phyloP scores from a whole-genome alignment of 495 filamentous ascomycete genomes.

The Penicillium fimorum region DNA sequence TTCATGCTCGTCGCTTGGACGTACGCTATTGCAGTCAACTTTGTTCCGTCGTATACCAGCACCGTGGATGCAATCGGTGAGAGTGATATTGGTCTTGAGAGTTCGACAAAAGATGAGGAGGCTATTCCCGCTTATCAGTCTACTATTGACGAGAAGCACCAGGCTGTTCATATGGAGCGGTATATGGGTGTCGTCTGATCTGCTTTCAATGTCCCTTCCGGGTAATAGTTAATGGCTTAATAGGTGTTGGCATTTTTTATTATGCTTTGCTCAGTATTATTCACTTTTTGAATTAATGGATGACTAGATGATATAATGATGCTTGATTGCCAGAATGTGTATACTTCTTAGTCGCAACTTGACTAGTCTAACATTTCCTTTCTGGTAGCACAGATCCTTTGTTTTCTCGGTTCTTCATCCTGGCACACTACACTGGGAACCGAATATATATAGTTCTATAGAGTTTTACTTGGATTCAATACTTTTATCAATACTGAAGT shows the following conservation, averaged over 20 bases:
- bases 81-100: conserved; percentile 50
- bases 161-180: conserved; percentile 13
- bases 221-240: conserved; percentile 3
- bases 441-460: too few relatives aligned
- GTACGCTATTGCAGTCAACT: conserved; percentile 63
- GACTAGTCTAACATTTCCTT: too few relatives aligned
- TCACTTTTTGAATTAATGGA: background rate
- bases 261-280: background rate
- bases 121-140: conserved; percentile 19
- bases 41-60: conserved; percentile 56
- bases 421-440: too few relatives aligned
- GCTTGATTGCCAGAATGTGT: background rate
- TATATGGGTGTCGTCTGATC: background rate
- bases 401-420: too few relatives aligned
- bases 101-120: conserved; percentile 28
- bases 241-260: background rate
- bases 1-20: conserved; percentile 56
- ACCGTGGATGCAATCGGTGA: conserved; percentile 59
- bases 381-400: too few relatives aligned
- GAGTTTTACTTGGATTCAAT: too few relatives aligned
- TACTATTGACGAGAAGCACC: conserved; percentile 10
- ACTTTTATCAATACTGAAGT: too few relatives aligned
- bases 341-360: too few relatives aligned
- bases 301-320: background rate
- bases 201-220: background rate